Conservation (phyloP, 2,329 filamentous ascomycete genomes). For the Aspergillus neotritici region DNA sequence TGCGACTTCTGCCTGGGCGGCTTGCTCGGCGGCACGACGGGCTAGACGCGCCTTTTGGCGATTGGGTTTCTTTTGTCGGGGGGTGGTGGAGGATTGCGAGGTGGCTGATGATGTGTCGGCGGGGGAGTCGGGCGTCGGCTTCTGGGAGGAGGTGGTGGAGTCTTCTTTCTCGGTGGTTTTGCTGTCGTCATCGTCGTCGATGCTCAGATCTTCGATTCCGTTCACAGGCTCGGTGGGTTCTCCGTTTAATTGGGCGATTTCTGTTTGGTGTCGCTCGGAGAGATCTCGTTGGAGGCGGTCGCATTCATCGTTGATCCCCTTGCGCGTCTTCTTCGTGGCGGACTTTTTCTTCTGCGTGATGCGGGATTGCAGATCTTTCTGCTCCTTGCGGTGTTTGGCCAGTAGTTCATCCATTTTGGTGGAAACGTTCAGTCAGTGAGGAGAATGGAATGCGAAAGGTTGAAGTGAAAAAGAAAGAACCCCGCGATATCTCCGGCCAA, state of each 20-base stretch:
- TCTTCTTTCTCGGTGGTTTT: slow-evolving; percentile 3
- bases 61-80: slow-evolving; percentile 66
- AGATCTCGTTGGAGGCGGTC: slow-evolving; percentile 53
- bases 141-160: slow-evolving; percentile 7
- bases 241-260: slow-evolving; percentile 45
- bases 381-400: slow-evolving; percentile 78
- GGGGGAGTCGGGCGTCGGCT: slow-evolving; percentile 3
- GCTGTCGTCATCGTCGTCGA: slow-evolving; percentile 22
- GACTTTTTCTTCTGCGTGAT: slow-evolving; percentile 96
- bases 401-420: slow-evolving; percentile 67
- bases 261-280: slow-evolving; percentile 49
- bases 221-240: slow-evolving; percentile 21
- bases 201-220: slow-evolving; percentile 28
- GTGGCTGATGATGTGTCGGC: slow-evolving; percentile 3
- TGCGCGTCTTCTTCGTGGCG: slow-evolving; percentile 74
- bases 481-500: not conserved
- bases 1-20: slow-evolving; percentile 62
- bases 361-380: slow-evolving; percentile 74
- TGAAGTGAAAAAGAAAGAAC: not conserved
- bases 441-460: not conserved
- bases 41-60: slow-evolving; percentile 87
- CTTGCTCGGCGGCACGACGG: slow-evolving; percentile 77
- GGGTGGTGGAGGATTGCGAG: slow-evolving; percentile 9
- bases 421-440: not conserved
- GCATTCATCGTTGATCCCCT: slow-evolving; percentile 64